Evolutionary conservation across 148 eudicot species (phyloP), one percentile per base, ranked within the genome.

Genomic region (Polygonum aviculare): DNA sequence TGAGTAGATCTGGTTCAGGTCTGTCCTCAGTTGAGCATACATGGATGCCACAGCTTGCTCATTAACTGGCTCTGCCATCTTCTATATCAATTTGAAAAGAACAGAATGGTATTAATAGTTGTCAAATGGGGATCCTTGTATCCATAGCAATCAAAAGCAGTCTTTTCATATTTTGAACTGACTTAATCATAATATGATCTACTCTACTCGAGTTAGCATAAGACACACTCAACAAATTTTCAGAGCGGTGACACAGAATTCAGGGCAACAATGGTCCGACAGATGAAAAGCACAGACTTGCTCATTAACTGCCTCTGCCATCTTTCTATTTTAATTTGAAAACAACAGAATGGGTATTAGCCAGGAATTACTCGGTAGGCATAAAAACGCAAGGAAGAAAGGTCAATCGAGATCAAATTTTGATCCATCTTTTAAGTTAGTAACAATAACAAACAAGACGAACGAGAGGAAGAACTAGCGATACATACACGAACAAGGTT

Each of bases 21-120:
- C 98, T n/a, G 90, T 18, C 80, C 90, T 94, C 93, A 94, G 86
- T 39, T 86, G 50, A 40, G 87, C 88, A 75, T 94, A 94, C 49
- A 78, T 80, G 85, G 87, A 87, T 75, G 92, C 97, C 76, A 91
- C 90, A 45, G 87, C 97, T 86, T 94, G 98, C 85, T 94, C 98
- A 62, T 91, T 91, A 15, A 82, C 38, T 52, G 93, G 94, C 77
- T 88, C 44, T 49, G 92, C 87, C 94, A 90, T 90, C 59, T 77
- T 44, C 85, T 86, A 10, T 38, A 62, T 62, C 3, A 31, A 11
- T 62, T 62, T 62, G 38, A 12, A 12, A 62, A 3, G 38, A 60
- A 62, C 19, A 31, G 2, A 62, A 8, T 62, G 12, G 12, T 26
- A 62, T 4, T 26, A 26, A 8, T 62, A 62, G 69, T 62, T 31